Evolutionary conservation across 202 grass and related monocot species (phyloP).

Genomic region (Cymbopogon flexuosus): DNA sequence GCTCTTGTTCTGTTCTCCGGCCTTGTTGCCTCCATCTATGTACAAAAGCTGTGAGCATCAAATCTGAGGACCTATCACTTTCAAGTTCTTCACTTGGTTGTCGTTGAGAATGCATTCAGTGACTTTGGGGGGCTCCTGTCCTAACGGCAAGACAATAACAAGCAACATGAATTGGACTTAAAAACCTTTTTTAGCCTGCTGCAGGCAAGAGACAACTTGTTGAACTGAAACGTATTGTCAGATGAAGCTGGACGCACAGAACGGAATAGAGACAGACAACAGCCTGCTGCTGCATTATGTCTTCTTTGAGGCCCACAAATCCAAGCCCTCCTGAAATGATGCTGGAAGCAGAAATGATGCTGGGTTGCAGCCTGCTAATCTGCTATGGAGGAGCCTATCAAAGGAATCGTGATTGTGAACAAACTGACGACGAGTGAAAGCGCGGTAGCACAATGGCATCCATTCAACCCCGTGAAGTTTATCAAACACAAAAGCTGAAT

Average conservation of each 20-base stretch:
- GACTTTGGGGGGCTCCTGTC: not conserved
- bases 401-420: not conserved
- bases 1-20: conserved; percentile 7
- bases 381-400: not conserved
- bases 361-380: not conserved
- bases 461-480: not conserved
- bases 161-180: too few relatives aligned
- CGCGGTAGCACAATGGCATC: not conserved
- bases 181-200: too few relatives aligned
- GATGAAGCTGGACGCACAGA: not conserved
- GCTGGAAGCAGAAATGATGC: not conserved
- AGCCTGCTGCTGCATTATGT: not conserved
- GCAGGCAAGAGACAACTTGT: not conserved
- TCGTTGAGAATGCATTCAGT: not conserved
- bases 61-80: conserved; percentile 22
- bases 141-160: not conserved
- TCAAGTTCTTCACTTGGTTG: not conserved
- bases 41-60: conserved; percentile 24
- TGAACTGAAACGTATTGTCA: not conserved
- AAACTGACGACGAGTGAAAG: not conserved
- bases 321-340: not conserved
- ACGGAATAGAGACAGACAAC: not conserved
- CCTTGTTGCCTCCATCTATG: conserved; percentile 21
- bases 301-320: not conserved
- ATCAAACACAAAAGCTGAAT: not conserved